A percentile compares a stretch with the other conserved stretches of the same genome.
phyloP scores from a whole-genome alignment of 2,329 filamentous ascomycete genomes.

The Orbilia oligospora region DNA sequence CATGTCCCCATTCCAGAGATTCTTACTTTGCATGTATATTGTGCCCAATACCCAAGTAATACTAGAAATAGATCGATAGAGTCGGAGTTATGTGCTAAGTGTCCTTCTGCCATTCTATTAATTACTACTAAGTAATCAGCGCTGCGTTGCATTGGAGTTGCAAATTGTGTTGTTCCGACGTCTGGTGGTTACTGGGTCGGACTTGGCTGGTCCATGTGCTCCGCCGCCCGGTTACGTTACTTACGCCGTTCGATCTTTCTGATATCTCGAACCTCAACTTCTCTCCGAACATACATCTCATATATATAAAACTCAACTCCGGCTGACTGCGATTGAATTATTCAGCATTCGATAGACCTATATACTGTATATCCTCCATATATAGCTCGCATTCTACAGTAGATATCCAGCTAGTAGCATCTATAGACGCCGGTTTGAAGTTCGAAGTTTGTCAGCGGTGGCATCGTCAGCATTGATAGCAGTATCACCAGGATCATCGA shows the following conservation, averaged over 20 bases:
- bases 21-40: too few relatives aligned
- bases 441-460: neutral
- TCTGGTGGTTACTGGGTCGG: neutral
- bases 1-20: neutral
- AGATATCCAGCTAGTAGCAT: neutral
- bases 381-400: neutral
- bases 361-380: neutral
- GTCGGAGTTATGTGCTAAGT: too few relatives aligned
- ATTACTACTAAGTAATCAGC: too few relatives aligned
- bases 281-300: too few relatives aligned
- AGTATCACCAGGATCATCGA: neutral
- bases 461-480: too few relatives aligned
- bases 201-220: neutral
- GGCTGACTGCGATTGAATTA: neutral
- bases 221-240: neutral
- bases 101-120: too few relatives aligned
- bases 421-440: neutral
- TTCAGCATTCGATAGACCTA: neutral
- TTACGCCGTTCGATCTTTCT: neutral
- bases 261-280: neutral
- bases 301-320: neutral
- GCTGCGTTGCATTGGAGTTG: neutral
- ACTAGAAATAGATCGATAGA: too few relatives aligned
- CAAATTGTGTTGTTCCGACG: neutral
- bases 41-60: too few relatives aligned